Conservation (phyloP, 331 rosid genomes). For the Malus hybrid region DNA sequence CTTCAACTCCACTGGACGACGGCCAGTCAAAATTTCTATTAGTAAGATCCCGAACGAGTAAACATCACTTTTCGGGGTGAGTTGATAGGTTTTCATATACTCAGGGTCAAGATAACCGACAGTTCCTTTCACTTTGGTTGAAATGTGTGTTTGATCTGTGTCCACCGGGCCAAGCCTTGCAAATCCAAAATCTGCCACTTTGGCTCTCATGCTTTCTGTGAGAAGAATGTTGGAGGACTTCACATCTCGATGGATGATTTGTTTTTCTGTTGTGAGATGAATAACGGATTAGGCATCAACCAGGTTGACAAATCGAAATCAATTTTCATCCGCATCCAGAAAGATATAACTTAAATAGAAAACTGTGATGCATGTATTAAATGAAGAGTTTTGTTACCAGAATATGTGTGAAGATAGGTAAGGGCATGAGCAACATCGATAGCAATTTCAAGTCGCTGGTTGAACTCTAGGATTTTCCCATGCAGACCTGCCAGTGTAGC, state of each 20-base stretch:
- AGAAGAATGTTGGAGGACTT: conserved; percentile 96
- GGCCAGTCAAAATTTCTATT: conserved; percentile 73
- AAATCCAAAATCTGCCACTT: conserved; percentile 97
- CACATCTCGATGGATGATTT: conserved; percentile 93
- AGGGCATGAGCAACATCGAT: conserved; percentile 97
- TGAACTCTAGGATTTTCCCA: conserved; percentile 75
- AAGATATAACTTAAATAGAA: no score
- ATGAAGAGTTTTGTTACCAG: conserved; percentile 47
- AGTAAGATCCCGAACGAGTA: conserved; percentile 93
- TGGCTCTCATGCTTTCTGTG: conserved; percentile 92
- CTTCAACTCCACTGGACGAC: conserved; percentile 90
- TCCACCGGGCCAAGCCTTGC: conserved; percentile 81
- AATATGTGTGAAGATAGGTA: conserved; percentile 80
- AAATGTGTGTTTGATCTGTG: conserved; percentile 73
- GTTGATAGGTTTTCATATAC: conserved; percentile 92
- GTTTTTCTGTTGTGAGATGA: conserved; percentile 59
- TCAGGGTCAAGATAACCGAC: conserved; percentile 98
- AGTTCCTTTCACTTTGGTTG: conserved; percentile 98
- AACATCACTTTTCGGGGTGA: conserved; percentile 90
- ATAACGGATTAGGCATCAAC: conserved; percentile 14
- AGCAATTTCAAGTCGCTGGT: conserved; percentile 92
- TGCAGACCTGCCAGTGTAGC: conserved; percentile 50
- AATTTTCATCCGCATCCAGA: not conserved
- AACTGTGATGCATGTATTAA: not conserved
- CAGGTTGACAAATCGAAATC: not conserved